Evolutionary conservation across 2,329 filamentous ascomycete genomes (phyloP), one percentile per base, ranked within the genome.

Genomic region (Cladorrhinum sp.): DNA sequence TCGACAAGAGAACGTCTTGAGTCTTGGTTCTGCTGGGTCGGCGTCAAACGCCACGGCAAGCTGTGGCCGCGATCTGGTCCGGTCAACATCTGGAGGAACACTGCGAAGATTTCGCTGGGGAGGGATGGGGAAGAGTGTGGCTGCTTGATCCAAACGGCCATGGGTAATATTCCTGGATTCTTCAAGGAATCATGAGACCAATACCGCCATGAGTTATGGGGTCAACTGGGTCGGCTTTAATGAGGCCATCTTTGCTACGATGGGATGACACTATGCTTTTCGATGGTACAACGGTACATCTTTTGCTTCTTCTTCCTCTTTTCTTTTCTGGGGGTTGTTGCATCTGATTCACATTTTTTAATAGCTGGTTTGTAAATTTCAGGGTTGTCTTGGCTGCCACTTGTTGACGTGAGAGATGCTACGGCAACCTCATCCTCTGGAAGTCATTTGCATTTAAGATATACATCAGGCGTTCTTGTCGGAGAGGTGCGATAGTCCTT

Each of bases 81-180:
- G 79, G 60, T 79, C 69, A 18, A 69, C 79, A 6, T 78, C 81
- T 3, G 75, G 78, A 16, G 79, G 80, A 28, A 81, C 82, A 16
- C 71, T 86, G 60, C 77, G 79, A 63, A 76, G 80, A 61, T 79
- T 86, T 64, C 76, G 79, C 51, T 86, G 83, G 83, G 80, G 82
- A 10, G 70, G 71, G 1, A 77, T 84, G 57, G 79, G 78, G 7
- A 77, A 75, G 68, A 82, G 80, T 67, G 78, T 84, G 46, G 74
- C 78, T 42, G 81, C 82, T 57, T 80, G 61, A 46, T 8, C 4
- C 9, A 9, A 36, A 36, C 12, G 26, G n/a, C n/a, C n/a, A n/a
- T n/a, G 26, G 26, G 5, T 30, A 30, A 30, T 10, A 30, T 30
- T 10, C 5, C 4, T 10, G 26, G 26, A 10, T 30, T 30, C 26